phyloP scores from a whole-genome alignment of 345 rosid species.

The Dimocarpus longan region DNA sequence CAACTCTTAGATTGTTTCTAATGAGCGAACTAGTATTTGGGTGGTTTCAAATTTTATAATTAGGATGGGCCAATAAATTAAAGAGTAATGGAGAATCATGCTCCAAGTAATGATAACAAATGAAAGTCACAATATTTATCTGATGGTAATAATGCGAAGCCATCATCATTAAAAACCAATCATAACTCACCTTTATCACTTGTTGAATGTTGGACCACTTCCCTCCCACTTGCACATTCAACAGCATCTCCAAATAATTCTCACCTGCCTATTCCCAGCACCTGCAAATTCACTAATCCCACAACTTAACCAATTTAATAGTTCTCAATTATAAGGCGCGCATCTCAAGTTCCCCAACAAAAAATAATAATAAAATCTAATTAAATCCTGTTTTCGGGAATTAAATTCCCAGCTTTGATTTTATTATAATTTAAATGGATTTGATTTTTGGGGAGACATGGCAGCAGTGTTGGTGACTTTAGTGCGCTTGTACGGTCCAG shows the following conservation, averaged over 20 bases:
- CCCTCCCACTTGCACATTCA: neutral
- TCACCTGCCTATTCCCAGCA: neutral
- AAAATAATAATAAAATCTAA: neutral
- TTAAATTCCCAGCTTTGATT: constrained; percentile 13
- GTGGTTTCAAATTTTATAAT: no score
- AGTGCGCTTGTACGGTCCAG: constrained; percentile 29
- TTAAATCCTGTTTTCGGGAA: neutral
- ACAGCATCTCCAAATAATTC: neutral
- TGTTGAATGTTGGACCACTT: neutral
- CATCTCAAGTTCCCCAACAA: neutral
- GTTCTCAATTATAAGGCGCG: constrained; percentile 9
- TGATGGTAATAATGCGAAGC: neutral
- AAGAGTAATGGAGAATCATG: neutral
- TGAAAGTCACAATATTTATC: neutral
- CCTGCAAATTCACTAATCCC: neutral
- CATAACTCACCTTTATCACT: neutral
- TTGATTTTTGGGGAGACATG: neutral
- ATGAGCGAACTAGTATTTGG: no score
- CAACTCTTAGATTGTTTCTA: no score
- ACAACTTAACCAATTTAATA: neutral
- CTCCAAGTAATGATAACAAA: neutral
- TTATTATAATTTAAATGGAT: neutral
- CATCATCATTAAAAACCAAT: constrained; percentile 4
- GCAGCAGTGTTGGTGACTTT: neutral
- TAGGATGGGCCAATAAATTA: neutral